Evolutionary conservation across 73 alveolate species (phyloP).

Genomic region (Paramecium biaurelia): DNA sequence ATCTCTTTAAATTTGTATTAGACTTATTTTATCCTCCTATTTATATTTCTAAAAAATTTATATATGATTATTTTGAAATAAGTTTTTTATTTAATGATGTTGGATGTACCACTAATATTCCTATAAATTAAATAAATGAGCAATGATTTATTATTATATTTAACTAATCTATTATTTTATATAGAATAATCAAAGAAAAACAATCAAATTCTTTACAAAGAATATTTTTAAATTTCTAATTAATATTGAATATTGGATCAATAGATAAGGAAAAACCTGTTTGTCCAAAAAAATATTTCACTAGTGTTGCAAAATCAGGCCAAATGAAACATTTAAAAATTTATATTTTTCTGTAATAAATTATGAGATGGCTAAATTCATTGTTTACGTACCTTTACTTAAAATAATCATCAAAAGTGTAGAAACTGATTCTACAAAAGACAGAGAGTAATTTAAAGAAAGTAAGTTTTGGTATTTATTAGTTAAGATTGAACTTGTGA

Average conservation of each 20-base stretch:
- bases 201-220: not conserved
- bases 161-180: not conserved
- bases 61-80: not conserved
- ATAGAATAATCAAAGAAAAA: not conserved
- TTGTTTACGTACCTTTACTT: not conserved
- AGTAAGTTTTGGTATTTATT: not conserved
- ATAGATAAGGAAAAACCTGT: no score
- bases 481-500: not conserved
- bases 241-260: not conserved
- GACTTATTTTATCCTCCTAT: constrained; percentile 54
- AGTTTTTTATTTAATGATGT: not conserved
- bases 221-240: no score
- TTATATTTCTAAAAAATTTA: not conserved
- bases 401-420: constrained; percentile 3
- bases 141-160: not conserved
- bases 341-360: not conserved
- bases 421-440: not conserved
- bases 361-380: not conserved
- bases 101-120: not conserved
- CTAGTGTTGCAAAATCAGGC: not conserved
- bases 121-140: not conserved
- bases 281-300: not conserved
- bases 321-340: not conserved
- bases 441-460: not conserved
- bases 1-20: constrained; percentile 28